Conservation (phyloP, 176 grass and related monocot species). For the Eragrostis nindensis region DNA sequence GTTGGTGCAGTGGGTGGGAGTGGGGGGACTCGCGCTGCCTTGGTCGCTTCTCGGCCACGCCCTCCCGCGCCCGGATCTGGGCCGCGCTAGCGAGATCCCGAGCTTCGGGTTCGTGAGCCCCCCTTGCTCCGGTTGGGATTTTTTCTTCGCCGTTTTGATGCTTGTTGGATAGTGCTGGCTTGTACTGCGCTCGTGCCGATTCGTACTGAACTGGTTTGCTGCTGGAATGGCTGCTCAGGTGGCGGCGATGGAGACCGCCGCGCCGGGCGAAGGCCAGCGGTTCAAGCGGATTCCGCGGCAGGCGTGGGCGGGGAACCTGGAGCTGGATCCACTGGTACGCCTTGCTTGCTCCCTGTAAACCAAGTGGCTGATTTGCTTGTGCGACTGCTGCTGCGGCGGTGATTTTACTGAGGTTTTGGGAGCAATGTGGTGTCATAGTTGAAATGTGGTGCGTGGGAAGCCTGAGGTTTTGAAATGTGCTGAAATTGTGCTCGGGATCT, state of each 20-base stretch:
- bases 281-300: conserved; percentile 79
- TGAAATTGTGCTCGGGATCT: conserved; percentile 9
- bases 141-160: conserved; percentile 4
- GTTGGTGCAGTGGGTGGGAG: conserved; percentile 39
- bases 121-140: conserved; percentile 30
- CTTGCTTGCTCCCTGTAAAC: conserved; percentile 7
- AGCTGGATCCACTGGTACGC: conserved; percentile 81
- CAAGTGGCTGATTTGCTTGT: conserved; percentile 9
- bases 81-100: conserved; percentile 45
- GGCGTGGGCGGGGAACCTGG: conserved; percentile 53
- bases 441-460: conserved; percentile 23
- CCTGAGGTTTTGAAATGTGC: conserved; percentile 28
- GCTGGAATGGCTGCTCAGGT: conserved; percentile 35
- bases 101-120: conserved; percentile 31
- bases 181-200: conserved; percentile 2
- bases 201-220: conserved; percentile 29
- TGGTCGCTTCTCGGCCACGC: conserved; percentile 28
- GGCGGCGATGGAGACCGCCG: conserved; percentile 56
- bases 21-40: conserved; percentile 13
- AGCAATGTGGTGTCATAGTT: background rate
- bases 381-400: background rate
- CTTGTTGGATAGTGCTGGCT: background rate
- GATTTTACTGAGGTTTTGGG: conserved; percentile 18
- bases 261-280: conserved; percentile 64
- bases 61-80: conserved; percentile 48